Percentiles rank a stretch among this genome's conserved stretches.
Conservation (phyloP, 495 filamentous ascomycete species). For the Hypoxylon rickii region DNA sequence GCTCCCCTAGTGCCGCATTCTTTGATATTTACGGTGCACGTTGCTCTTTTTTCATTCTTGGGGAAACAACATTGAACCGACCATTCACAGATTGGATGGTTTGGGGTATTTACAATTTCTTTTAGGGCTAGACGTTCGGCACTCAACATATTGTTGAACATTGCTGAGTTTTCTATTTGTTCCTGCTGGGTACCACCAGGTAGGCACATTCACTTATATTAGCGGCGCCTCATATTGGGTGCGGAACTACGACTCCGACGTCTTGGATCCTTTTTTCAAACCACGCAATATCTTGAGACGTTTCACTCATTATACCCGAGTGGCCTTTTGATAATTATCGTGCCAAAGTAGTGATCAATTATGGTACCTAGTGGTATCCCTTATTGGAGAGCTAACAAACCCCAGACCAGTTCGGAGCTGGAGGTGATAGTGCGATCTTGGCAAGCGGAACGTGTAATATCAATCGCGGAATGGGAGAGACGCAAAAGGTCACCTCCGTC, state of each 20-base stretch:
- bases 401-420: slow-evolving; percentile 3
- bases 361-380: slow-evolving; percentile 21
- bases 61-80: too few relatives aligned
- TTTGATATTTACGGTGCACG: too few relatives aligned
- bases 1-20: too few relatives aligned
- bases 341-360: slow-evolving; percentile 29
- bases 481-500: slow-evolving; percentile 23
- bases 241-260: slow-evolving; percentile 28
- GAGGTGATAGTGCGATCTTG: slow-evolving; percentile 2
- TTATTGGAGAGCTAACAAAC: slow-evolving; percentile 1
- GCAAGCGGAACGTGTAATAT: slow-evolving; percentile 15
- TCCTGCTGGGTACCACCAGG: too few relatives aligned
- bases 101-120: too few relatives aligned
- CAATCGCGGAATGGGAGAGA: slow-evolving; percentile 4
- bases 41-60: too few relatives aligned
- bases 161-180: too few relatives aligned
- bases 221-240: slow-evolving; percentile 13
- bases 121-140: too few relatives aligned
- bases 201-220: slow-evolving; percentile 18
- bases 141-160: too few relatives aligned
- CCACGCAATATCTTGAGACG: slow-evolving; percentile 12
- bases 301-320: slow-evolving; percentile 13
- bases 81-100: too few relatives aligned
- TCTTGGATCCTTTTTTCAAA: slow-evolving; percentile 10
- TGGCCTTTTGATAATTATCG: slow-evolving; percentile 4